Evolutionary conservation across 2,329 filamentous ascomycete genomes (phyloP).

Genomic region (Fusarium aywerte): DNA sequence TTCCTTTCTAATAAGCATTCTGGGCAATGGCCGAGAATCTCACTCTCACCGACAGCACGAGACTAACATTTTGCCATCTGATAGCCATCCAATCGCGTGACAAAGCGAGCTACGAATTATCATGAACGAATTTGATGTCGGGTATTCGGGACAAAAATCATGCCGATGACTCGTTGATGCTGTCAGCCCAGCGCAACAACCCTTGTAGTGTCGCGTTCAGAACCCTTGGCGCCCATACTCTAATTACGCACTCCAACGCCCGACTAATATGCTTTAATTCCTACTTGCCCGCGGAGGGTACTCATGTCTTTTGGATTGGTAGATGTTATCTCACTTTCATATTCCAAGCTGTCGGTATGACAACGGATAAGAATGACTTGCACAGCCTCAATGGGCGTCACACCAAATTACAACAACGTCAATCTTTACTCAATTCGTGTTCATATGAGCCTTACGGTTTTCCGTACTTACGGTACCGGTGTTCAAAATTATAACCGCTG

Average conservation of each 20-base stretch:
- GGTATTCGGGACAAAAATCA: conserved; percentile 26
- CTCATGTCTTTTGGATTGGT: background rate
- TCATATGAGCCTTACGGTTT: background rate
- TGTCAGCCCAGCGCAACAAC: conserved; percentile 20
- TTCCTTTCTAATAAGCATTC: conserved; percentile 10
- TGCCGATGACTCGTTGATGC: conserved; percentile 12
- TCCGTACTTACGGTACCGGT: background rate
- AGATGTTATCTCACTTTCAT: background rate
- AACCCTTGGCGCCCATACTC: conserved; percentile 10
- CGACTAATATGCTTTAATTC: no score
- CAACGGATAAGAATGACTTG: background rate
- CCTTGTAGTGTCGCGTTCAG: conserved; percentile 5
- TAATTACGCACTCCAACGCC: background rate
- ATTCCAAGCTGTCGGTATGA: background rate
- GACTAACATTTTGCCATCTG: background rate
- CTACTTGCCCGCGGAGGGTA: background rate
- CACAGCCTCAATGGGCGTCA: conserved; percentile 2
- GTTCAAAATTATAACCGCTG: background rate
- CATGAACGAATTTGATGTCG: background rate
- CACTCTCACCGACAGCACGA: background rate
- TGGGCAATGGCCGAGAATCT: background rate
- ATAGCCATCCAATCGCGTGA: background rate
- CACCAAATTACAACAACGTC: background rate
- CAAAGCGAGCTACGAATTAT: background rate
- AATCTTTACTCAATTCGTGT: background rate